A percentile compares a stretch with the other conserved stretches of the same genome.
These are phyloP conservation scores for Ustilago trichophora DNA, from an alignment of 1,284 basidiomycete species.

Conservation along the genomic window DNA sequence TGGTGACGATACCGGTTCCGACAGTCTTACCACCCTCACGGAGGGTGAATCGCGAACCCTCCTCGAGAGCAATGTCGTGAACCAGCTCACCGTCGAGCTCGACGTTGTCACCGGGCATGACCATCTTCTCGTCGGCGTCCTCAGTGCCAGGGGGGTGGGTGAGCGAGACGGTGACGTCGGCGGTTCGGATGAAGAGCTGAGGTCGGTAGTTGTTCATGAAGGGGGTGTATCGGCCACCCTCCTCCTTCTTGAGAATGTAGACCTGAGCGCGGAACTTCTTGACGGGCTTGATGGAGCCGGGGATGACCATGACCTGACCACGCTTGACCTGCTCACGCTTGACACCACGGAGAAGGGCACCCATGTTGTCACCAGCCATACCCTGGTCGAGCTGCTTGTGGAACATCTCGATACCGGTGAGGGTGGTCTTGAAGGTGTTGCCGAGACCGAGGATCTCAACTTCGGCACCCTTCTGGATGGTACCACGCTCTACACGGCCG, in stretches of 20 bases:
- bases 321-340: conserved; percentile 96
- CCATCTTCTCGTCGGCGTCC: conserved; percentile 72
- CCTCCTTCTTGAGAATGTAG: conserved; percentile 85
- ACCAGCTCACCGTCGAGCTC: conserved; percentile 88
- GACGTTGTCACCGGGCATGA: conserved; percentile 98
- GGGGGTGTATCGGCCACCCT: conserved; percentile 96
- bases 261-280: conserved; percentile 78
- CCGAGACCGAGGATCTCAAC: conserved; percentile 94
- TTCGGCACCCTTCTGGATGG: conserved; percentile 90
- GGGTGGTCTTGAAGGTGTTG: conserved; percentile 83
- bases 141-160: conserved; percentile 82
- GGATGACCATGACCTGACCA: conserved; percentile 88
- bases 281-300: conserved; percentile 91
- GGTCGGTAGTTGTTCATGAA: conserved; percentile 97
- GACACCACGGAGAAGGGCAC: conserved; percentile 92
- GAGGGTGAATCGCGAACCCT: conserved; percentile 94
- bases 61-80: conserved; percentile 89
- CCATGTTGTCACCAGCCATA: conserved; percentile 99
- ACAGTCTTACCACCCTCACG: conserved; percentile 92
- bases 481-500: conserved; percentile 95
- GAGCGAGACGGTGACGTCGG: conserved; percentile 87
- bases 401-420: conserved; percentile 99
- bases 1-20: conserved; percentile 64
- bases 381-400: conserved; percentile 99
- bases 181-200: conserved; percentile 94